A percentile compares a stretch with the other conserved stretches of the same genome.
phyloP scores from a whole-genome alignment of 306 rosid genomes.

The Quercus ilex region DNA sequence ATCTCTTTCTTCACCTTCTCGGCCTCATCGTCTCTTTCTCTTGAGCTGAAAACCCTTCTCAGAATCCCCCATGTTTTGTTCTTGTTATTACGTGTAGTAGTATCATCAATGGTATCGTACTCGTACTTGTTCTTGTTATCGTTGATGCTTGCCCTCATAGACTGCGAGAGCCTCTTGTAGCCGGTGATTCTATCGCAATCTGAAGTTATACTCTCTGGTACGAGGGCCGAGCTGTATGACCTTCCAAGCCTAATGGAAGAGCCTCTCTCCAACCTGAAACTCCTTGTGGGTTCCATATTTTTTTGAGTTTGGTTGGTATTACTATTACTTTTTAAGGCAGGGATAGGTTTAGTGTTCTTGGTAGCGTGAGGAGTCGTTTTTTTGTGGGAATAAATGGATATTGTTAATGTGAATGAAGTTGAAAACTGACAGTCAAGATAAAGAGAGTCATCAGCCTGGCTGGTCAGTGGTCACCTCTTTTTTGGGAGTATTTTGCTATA shows the following conservation, averaged over 20 bases:
- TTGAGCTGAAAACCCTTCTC: slow-evolving; percentile 27
- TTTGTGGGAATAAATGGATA: no score
- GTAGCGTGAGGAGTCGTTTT: no score
- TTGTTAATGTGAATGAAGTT: no score
- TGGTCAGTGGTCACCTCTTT: no score
- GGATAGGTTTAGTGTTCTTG: no score
- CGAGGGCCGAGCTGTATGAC: slow-evolving; percentile 26
- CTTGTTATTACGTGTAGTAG: slow-evolving; percentile 3
- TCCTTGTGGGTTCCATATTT: slow-evolving; percentile 31
- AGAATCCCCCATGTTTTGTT: slow-evolving; percentile 30
- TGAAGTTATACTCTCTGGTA: slow-evolving; percentile 26
- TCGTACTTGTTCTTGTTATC: slow-evolving; percentile 10
- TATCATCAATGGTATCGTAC: no score
- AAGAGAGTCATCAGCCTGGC: no score
- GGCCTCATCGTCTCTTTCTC: neutral
- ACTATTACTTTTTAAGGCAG: no score
- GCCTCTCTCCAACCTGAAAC: slow-evolving; percentile 14
- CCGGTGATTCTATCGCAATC: slow-evolving; percentile 27
- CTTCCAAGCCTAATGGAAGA: neutral
- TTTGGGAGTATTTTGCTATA: no score
- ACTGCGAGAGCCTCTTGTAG: slow-evolving; percentile 47
- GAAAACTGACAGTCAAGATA: no score
- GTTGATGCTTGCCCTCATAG: slow-evolving; percentile 17
- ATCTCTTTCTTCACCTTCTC: no score
- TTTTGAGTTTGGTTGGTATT: neutral